Evolutionary conservation across 1,284 basidiomycete genomes (phyloP).

Genomic region (Porodaedalea pini): DNA sequence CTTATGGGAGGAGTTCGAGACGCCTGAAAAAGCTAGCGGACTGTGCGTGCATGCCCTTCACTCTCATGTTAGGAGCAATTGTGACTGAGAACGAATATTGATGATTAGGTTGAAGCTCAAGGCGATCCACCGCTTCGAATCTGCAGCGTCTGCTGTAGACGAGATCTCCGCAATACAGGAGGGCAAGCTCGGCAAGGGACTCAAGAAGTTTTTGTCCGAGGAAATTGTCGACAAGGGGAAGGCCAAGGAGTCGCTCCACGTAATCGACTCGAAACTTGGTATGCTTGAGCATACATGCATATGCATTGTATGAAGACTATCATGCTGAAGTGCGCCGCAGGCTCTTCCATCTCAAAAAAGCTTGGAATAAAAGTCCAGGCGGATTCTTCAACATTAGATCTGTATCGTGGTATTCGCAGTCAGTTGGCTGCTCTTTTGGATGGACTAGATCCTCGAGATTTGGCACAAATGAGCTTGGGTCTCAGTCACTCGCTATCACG

Average conservation of each 20-base stretch:
- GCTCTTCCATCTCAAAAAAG: conserved; percentile 88
- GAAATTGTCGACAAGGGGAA: conserved; percentile 87
- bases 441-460: conserved; percentile 90
- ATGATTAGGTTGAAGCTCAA: conserved; percentile 83
- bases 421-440: conserved; percentile 87
- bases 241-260: conserved; percentile 83
- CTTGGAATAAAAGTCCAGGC: conserved; percentile 85
- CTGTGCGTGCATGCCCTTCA: conserved; percentile 55
- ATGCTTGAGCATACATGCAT: conserved; percentile 30
- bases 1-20: conserved; percentile 90
- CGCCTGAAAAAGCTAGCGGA: conserved; percentile 87
- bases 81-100: conserved; percentile 13
- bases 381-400: conserved; percentile 67
- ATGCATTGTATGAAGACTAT: neutral
- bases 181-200: conserved; percentile 87
- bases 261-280: conserved; percentile 92
- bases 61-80: neutral
- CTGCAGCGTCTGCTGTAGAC: conserved; percentile 97
- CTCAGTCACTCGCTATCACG: conserved; percentile 93
- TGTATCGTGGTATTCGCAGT: conserved; percentile 93
- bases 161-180: conserved; percentile 92
- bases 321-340: conserved; percentile 30
- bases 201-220: conserved; percentile 92
- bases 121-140: conserved; percentile 93
- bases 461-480: conserved; percentile 97